phyloP scores from a whole-genome alignment of 2,329 filamentous ascomycete genomes.

The Microdochium nivale region DNA sequence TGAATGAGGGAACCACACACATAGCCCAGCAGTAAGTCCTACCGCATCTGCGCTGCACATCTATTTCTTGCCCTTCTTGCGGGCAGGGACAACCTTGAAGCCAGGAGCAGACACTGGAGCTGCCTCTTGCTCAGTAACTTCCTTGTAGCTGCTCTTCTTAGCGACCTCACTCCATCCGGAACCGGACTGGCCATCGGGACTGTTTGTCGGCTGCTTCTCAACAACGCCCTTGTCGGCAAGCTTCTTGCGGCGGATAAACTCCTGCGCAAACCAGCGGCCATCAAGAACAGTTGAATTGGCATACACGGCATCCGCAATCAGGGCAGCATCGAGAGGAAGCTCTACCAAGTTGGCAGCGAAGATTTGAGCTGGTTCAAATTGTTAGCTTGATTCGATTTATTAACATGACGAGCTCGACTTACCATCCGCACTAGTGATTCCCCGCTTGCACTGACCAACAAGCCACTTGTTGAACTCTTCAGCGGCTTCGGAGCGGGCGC shows the following conservation, averaged over 20 bases:
- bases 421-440: constrained; percentile 50
- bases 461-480: constrained; percentile 96
- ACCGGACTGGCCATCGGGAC: constrained; percentile 30
- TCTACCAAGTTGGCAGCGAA: constrained; percentile 70
- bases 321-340: constrained; percentile 66
- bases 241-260: constrained; percentile 89
- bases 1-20: too few relatives aligned
- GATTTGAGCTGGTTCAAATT: constrained; percentile 53
- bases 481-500: constrained; percentile 49
- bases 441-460: constrained; percentile 66
- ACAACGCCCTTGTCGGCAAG: constrained; percentile 87
- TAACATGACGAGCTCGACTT: constrained; percentile 20
- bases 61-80: constrained; percentile 84
- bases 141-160: constrained; percentile 67
- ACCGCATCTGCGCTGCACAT: not conserved
- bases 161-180: constrained; percentile 91
- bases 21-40: too few relatives aligned
- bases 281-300: constrained; percentile 82
- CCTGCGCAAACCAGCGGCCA: constrained; percentile 84
- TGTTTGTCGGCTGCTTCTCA: constrained; percentile 58
- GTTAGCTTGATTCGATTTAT: constrained; percentile 19
- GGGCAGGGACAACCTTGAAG: constrained; percentile 85
- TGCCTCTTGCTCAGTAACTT: constrained; percentile 33
- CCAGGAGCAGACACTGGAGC: constrained; percentile 41
- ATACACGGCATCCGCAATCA: constrained; percentile 89